Evolutionary conservation across 1,284 basidiomycete species (phyloP).

Genomic region (Amylostereum areolatum): DNA sequence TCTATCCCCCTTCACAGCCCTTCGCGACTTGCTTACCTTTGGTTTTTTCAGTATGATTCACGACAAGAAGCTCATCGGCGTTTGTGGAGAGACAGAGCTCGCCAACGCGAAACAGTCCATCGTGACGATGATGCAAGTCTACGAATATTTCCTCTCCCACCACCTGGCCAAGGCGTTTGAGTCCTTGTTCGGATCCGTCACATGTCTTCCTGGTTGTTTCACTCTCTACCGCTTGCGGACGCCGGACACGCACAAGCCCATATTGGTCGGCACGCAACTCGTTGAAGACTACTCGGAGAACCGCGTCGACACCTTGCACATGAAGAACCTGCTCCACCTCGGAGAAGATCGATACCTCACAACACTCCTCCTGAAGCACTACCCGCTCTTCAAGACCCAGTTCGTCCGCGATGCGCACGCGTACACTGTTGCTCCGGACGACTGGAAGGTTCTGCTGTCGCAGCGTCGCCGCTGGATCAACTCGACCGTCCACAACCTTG

Average conservation of each 20-base stretch:
- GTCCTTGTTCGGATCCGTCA: conserved; percentile 93
- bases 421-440: conserved; percentile 86
- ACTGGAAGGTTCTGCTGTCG: conserved; percentile 92
- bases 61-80: conserved; percentile 90
- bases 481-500: conserved; percentile 96
- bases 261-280: conserved; percentile 85
- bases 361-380: conserved; percentile 92
- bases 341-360: conserved; percentile 99
- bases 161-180: conserved; percentile 99
- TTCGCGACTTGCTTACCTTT: not conserved
- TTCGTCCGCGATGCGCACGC: conserved; percentile 93
- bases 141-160: conserved; percentile 96
- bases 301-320: conserved; percentile 94
- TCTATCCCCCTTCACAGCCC: conserved; percentile 14
- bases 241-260: conserved; percentile 87
- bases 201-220: conserved; percentile 97
- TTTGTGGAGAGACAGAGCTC: conserved; percentile 90
- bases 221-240: conserved; percentile 91
- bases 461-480: conserved; percentile 99
- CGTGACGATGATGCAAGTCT: conserved; percentile 99
- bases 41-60: conserved; percentile 65
- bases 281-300: conserved; percentile 95
- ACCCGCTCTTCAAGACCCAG: conserved; percentile 89
- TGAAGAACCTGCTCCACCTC: conserved; percentile 94
- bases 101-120: conserved; percentile 90